A percentile compares a stretch with the other conserved stretches of the same genome.
Evolutionary conservation across 805 yeast genomes (phyloP).

Genomic region (Hanseniaspora hatyaiensis): DNA sequence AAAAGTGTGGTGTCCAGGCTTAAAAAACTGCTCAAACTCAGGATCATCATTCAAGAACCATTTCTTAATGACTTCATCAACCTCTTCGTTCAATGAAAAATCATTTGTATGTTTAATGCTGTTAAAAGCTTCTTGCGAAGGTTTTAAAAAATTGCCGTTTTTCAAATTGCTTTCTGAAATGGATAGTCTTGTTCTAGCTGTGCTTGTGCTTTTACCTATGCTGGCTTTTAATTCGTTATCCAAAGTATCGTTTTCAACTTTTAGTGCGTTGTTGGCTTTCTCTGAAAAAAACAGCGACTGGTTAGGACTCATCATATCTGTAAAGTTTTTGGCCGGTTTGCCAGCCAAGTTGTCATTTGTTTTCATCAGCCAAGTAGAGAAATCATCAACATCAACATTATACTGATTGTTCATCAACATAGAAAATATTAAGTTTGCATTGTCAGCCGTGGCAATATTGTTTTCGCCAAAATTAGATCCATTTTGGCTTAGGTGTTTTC

Average conservation of each 20-base stretch:
- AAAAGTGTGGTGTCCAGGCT: constrained; percentile 5
- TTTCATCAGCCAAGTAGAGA: constrained; percentile 10
- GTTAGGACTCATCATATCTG: no score
- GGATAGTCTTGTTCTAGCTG: neutral
- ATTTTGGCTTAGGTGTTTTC: neutral
- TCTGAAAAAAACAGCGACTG: no score
- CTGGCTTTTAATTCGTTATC: no score
- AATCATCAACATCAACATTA: constrained; percentile 15
- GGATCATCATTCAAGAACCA: constrained; percentile 25
- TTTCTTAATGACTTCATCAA: constrained; percentile 29
- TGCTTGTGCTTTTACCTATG: no score
- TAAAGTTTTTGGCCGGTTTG: no score
- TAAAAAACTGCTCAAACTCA: constrained; percentile 14
- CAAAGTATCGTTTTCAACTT: no score
- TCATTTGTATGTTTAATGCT: constrained; percentile 27
- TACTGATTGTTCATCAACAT: constrained; percentile 15
- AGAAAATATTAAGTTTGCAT: constrained; percentile 3
- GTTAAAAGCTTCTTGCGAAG: constrained; percentile 18
- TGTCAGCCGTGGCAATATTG: neutral
- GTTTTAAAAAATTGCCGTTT: neutral
- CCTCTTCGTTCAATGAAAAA: constrained; percentile 29
- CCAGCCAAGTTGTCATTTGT: constrained; percentile 1
- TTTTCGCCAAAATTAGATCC: neutral
- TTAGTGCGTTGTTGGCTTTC: neutral
- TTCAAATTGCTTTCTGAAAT: neutral